Evolutionary conservation across 257 asterid species (phyloP).

Genomic region (Penstemon eatonii): DNA sequence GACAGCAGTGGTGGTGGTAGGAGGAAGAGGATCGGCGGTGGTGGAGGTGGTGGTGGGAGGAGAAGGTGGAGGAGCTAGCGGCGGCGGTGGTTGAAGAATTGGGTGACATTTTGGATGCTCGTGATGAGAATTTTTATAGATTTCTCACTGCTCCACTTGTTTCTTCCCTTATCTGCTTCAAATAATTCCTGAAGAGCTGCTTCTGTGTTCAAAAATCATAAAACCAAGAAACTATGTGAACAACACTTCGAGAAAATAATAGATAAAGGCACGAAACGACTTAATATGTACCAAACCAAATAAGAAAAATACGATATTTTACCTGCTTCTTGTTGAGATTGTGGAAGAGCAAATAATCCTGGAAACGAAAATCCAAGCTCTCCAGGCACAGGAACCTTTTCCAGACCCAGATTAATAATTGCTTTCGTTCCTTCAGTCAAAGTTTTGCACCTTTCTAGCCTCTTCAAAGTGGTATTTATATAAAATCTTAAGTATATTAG

Average conservation of each 20-base stretch:
- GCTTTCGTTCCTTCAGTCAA: slow-evolving; percentile 99
- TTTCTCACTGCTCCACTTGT: too few relatives aligned
- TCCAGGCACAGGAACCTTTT: slow-evolving; percentile 93
- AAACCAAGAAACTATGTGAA: background rate
- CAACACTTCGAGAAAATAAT: background rate
- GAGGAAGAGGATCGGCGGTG: too few relatives aligned
- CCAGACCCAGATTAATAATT: slow-evolving; percentile 84
- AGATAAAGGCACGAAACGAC: background rate
- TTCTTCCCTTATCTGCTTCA: too few relatives aligned
- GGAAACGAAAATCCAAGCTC: slow-evolving; percentile 92
- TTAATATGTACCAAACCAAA: background rate
- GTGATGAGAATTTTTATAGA: too few relatives aligned
- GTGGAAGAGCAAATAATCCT: slow-evolving; percentile 73
- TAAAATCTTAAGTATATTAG: slow-evolving; percentile 87
- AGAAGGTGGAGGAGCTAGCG: too few relatives aligned
- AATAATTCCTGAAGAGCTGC: too few relatives aligned
- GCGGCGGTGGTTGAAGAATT: too few relatives aligned
- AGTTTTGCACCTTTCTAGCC: slow-evolving; percentile 95
- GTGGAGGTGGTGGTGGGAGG: too few relatives aligned
- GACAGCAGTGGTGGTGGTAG: too few relatives aligned
- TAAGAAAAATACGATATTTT: slow-evolving; percentile 19
- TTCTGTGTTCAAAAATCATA: too few relatives aligned
- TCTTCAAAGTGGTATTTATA: slow-evolving; percentile 79
- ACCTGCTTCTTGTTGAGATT: slow-evolving; percentile 78
- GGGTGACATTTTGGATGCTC: too few relatives aligned